These are phyloP conservation scores for Eimeria falciformis DNA, from an alignment of 169 alveolate genomes.

Conservation along the genomic window DNA sequence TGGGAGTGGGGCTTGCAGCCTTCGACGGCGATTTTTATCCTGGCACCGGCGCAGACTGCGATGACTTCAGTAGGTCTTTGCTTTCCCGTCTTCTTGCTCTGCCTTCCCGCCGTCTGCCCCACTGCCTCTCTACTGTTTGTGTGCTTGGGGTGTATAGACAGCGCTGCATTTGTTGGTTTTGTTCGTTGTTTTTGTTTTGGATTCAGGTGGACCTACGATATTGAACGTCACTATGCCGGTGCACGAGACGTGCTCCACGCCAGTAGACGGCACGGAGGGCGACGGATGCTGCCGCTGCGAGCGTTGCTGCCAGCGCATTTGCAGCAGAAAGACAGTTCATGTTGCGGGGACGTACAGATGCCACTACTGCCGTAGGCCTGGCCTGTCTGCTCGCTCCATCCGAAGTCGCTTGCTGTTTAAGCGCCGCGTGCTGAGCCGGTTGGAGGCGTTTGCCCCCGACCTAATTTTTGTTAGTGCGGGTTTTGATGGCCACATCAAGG, in stretches of 20 bases:
- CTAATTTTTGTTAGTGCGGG: conserved; percentile 85
- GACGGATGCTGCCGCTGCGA: conserved; percentile 19
- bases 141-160: too few relatives aligned
- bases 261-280: not conserved
- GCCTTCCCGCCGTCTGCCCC: not conserved
- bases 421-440: conserved; percentile 37
- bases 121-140: not conserved
- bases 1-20: conserved; percentile 79
- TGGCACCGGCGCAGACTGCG: conserved; percentile 92
- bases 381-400: conserved; percentile 25
- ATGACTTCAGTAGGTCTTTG: conserved; percentile 47
- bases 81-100: not conserved
- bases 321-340: not conserved
- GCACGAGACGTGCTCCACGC: conserved; percentile 22
- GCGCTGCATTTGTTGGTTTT: too few relatives aligned
- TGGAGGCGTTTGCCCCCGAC: conserved; percentile 68
- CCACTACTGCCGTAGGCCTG: conserved; percentile 61
- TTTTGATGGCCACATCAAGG: conserved; percentile 98
- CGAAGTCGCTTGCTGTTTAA: conserved; percentile 55
- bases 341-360: conserved; percentile 39
- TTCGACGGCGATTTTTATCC: conserved; percentile 96
- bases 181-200: not conserved
- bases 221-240: conserved; percentile 60
- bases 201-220: conserved; percentile 69
- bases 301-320: not conserved